phyloP scores from a whole-genome alignment of 2,329 filamentous ascomycete species.

The Colletotrichum lindemuthianum region DNA sequence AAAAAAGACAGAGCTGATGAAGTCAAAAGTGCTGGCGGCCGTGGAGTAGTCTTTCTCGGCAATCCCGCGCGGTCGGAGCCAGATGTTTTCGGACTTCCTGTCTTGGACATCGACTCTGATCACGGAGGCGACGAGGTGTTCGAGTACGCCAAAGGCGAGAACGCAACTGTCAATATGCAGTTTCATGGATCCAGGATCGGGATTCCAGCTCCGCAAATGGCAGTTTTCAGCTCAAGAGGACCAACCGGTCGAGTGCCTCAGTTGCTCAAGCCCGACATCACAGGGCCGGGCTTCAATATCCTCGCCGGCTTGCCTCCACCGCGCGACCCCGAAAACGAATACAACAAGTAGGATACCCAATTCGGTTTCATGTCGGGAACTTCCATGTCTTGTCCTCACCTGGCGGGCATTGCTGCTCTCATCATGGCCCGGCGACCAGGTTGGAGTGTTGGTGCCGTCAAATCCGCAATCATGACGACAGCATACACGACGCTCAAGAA shows the following conservation, averaged over 20 bases:
- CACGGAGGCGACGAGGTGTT: not conserved
- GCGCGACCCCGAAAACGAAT: constrained; percentile 3
- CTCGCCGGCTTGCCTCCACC: constrained; percentile 8
- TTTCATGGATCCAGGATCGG: constrained; percentile 19
- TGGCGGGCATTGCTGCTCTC: constrained; percentile 28
- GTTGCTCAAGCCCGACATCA: constrained; percentile 36
- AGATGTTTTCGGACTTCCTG: constrained; percentile 3
- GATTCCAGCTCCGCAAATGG: constrained; percentile 27
- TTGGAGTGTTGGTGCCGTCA: constrained; percentile 26
- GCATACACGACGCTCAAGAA: constrained; percentile 21
- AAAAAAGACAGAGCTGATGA: not conserved
- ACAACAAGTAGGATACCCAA: constrained; percentile 9
- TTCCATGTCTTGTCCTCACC: constrained; percentile 34
- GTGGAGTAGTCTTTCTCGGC: constrained; percentile 15
- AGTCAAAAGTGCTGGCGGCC: constrained; percentile 15
- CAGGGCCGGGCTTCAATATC: constrained; percentile 29
- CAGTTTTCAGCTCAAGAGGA: constrained; percentile 29
- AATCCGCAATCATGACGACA: constrained; percentile 32
- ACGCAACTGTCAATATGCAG: constrained; percentile 1
- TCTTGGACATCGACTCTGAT: not conserved
- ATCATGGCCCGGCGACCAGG: constrained; percentile 31
- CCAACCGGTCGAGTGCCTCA: constrained; percentile 17
- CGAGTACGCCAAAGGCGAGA: constrained; percentile 9
- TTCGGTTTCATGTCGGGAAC: constrained; percentile 33
- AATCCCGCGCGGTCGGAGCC: not conserved